Evolutionary conservation across 441 rosid genomes (phyloP).

Genomic region (Bruguiera hainesii): DNA sequence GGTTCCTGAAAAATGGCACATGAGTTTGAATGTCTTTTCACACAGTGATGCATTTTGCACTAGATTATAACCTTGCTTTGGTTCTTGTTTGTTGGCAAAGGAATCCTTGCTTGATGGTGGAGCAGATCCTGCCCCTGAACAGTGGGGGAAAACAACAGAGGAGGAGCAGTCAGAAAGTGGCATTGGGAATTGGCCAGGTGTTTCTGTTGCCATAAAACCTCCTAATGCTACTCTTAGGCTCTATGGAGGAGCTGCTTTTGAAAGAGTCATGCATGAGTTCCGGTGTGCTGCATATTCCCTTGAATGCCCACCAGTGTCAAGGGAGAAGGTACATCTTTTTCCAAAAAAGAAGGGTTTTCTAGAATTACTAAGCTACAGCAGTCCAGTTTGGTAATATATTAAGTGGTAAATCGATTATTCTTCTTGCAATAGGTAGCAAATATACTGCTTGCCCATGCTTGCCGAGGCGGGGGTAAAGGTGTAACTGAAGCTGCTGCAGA

Average conservation of each 20-base stretch:
- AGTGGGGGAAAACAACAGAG: conserved; percentile 88
- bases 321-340: conserved; percentile 69
- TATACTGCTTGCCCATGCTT: conserved; percentile 87
- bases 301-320: conserved; percentile 86
- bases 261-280: conserved; percentile 89
- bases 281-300: conserved; percentile 94
- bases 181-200: conserved; percentile 95
- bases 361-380: background rate
- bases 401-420: conserved; percentile 2
- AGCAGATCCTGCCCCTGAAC: conserved; percentile 96
- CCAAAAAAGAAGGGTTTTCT: background rate
- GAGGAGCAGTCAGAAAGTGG: conserved; percentile 89
- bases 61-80: conserved; percentile 1
- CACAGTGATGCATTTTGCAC: background rate
- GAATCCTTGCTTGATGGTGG: conserved; percentile 95
- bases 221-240: conserved; percentile 89
- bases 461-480: conserved; percentile 86
- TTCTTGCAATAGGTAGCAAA: conserved; percentile 71
- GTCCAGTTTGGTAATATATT: background rate
- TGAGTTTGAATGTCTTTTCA: too few relatives aligned
- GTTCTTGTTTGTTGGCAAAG: conserved; percentile 32
- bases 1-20: conserved; percentile 3
- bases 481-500: conserved; percentile 93
- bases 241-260: conserved; percentile 98
- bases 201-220: conserved; percentile 60